phyloP scores from a whole-genome alignment of 1,284 basidiomycete genomes.

The Pholiota adiposa region DNA sequence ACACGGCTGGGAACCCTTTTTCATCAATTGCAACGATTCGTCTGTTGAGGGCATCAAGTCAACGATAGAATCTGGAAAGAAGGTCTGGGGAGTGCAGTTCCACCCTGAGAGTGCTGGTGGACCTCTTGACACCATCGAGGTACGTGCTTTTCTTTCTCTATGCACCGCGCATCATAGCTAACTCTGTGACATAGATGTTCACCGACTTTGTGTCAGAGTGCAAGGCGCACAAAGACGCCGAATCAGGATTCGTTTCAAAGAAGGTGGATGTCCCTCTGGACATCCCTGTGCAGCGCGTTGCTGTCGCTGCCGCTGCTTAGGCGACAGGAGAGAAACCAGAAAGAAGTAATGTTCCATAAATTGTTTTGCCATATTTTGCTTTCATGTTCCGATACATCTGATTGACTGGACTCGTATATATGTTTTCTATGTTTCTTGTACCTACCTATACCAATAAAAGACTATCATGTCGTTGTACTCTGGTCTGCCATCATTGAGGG shows the following conservation, averaged over 20 bases:
- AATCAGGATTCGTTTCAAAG: constrained; percentile 18
- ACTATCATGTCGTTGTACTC: neutral
- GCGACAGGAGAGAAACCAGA: neutral
- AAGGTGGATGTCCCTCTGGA: constrained; percentile 19
- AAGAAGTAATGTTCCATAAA: neutral
- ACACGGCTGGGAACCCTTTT: constrained; percentile 94
- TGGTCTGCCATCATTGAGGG: neutral
- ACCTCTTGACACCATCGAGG: constrained; percentile 92
- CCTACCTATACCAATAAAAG: constrained; percentile 7
- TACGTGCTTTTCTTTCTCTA: constrained; percentile 35
- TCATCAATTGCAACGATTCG: constrained; percentile 97
- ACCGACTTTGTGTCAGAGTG: constrained; percentile 88
- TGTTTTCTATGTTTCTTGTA: neutral
- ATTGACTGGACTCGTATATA: neutral
- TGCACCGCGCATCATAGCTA: neutral
- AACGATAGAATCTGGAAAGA: constrained; percentile 83
- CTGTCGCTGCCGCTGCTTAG: constrained; percentile 22
- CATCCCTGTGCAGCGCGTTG: constrained; percentile 20
- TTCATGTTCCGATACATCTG: no score
- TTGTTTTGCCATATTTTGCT: neutral
- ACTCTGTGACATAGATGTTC: constrained; percentile 72
- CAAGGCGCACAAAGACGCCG: constrained; percentile 54
- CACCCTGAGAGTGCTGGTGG: constrained; percentile 95
- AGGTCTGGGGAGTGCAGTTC: constrained; percentile 96
- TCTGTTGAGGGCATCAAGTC: constrained; percentile 98